phyloP scores from a whole-genome alignment of 495 filamentous ascomycete genomes.

The Aeminium ludgeri region DNA sequence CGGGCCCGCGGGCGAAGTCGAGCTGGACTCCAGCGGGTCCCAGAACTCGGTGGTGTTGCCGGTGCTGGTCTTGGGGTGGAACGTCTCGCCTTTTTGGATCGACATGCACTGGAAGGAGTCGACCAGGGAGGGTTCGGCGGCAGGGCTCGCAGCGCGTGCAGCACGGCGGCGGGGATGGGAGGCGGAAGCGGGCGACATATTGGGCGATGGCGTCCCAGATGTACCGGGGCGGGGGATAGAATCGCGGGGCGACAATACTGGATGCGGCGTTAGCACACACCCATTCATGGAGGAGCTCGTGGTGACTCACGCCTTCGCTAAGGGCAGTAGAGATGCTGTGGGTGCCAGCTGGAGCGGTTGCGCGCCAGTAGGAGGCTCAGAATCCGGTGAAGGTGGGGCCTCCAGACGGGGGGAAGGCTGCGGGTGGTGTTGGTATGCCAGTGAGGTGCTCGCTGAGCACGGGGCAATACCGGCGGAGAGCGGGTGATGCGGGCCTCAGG shows the following conservation, averaged over 20 bases:
- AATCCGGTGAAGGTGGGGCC: too few relatives aligned
- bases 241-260: not conserved
- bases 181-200: constrained; percentile 20
- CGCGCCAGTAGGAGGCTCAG: too few relatives aligned
- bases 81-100: constrained; percentile 48
- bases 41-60: constrained; percentile 24
- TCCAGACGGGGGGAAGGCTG: too few relatives aligned
- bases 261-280: too few relatives aligned
- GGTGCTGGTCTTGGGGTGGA: constrained; percentile 36
- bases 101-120: constrained; percentile 19
- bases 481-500: too few relatives aligned
- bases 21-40: constrained; percentile 10
- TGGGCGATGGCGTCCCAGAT: constrained; percentile 5
- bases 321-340: too few relatives aligned
- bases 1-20: constrained; percentile 29
- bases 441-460: too few relatives aligned
- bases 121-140: constrained; percentile 14
- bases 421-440: too few relatives aligned
- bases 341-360: too few relatives aligned
- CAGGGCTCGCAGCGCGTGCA: constrained; percentile 13
- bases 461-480: too few relatives aligned
- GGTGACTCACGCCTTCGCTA: too few relatives aligned
- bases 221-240: constrained; percentile 4
- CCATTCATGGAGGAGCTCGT: too few relatives aligned
- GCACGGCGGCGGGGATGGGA: constrained; percentile 24